Percentiles rank a stretch among this genome's conserved stretches.
Evolutionary conservation across 768 basidiomycete genomes (phyloP).

Genomic region (Podaxis mareebaensis): DNA sequence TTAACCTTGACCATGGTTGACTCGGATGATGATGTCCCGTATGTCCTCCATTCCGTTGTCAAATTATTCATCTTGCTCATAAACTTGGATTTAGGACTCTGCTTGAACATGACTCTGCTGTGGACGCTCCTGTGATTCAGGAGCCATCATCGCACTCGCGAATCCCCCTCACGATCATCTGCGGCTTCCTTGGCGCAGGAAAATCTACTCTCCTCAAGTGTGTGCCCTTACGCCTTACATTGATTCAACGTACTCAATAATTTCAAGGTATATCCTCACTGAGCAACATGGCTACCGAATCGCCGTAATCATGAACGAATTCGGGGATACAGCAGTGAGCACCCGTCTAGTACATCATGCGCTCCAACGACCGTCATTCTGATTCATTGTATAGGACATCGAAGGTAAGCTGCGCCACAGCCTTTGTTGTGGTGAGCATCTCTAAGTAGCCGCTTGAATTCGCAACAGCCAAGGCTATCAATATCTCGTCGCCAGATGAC

Average conservation of each 20-base stretch:
- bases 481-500: conserved; percentile 68
- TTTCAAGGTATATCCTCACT: conserved; percentile 77
- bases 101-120: conserved; percentile 17
- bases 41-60: conserved; percentile 22
- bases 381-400: conserved; percentile 62
- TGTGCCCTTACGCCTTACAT: conserved; percentile 21
- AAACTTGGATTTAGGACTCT: conserved; percentile 15
- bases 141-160: conserved; percentile 19
- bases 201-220: conserved; percentile 91
- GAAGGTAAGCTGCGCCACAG: conserved; percentile 59
- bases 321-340: conserved; percentile 90
- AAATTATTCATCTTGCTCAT: not conserved
- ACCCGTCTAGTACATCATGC: not conserved
- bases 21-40: conserved; percentile 64
- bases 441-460: conserved; percentile 4
- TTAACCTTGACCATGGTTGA: conserved; percentile 31
- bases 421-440: not conserved
- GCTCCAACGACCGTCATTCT: conserved; percentile 17
- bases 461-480: conserved; percentile 77
- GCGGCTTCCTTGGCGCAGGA: conserved; percentile 92
- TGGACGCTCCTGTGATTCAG: not conserved
- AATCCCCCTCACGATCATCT: conserved; percentile 92
- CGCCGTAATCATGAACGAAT: conserved; percentile 98
- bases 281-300: conserved; percentile 94
- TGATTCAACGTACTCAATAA: not conserved